Base-by-base conservation (phyloP, 257 asterid species). In the Voacanga thouarsii region DNA sequence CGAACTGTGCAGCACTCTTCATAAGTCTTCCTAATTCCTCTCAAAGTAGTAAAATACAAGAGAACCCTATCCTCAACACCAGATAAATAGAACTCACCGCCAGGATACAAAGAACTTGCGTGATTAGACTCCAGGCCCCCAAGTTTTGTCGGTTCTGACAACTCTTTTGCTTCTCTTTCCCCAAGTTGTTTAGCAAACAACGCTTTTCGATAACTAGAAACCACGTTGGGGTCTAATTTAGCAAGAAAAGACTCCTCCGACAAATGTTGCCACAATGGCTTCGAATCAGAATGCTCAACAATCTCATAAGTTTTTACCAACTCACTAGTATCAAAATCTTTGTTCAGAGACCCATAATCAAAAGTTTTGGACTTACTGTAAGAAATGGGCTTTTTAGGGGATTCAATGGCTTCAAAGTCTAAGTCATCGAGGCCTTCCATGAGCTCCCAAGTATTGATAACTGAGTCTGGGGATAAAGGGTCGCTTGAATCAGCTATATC, bases 401-500 rank as follows among this genome's bases (percentile, higher is more conserved):
- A 78, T 5, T 82, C 86, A 39, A 87, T 85, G 75, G 87, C 79
- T 72, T 84, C 89, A 75, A 81, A 88, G 57, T 78, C 96, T n/a
- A 84, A 86, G 61, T 94, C 97, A 71, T 89, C 94, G 47, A 94
- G 94, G 43, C 92, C 98, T 79, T 91, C 96, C 98, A 92, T 92
- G 85, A 94, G 97, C 90, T 92, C 98, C 96, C 97, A 90, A 15
- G 98, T 94, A 82, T 94, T 94, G 91, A 94, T 90, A 63, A 92
- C 94, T 1, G 96, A 89, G 79, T 90, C 96, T 4, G 96, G 97
- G 24, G 98, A 94, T 75, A 83, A 72, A 78, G 93, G 96, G 77
- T 88, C 94, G 47, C 80, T 83, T 0, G 92, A 70, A 75, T 70
- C 71, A 9, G 69, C 80, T 50, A 83, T 79, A 80, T 75, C 83